A percentile compares a stretch with the other conserved stretches of the same genome.
Evolutionary conservation across 257 asterid genomes (phyloP).

Genomic region (Buddleja alternifolia): DNA sequence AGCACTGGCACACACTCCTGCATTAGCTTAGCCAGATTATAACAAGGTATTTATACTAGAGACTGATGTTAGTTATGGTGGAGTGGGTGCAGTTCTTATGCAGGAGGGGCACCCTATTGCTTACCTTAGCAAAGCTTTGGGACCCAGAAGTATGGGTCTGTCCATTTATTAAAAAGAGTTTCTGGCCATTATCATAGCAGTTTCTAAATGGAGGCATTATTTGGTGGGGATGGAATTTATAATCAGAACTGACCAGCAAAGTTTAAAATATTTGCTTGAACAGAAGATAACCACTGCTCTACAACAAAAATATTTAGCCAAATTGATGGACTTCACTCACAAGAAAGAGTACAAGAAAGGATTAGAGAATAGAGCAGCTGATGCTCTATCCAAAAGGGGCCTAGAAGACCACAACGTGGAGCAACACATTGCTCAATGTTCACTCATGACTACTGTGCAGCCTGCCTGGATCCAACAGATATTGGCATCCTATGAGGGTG

Average conservation of each 20-base stretch:
- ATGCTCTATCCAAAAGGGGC: not conserved
- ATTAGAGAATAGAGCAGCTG: not conserved
- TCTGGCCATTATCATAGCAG: not conserved
- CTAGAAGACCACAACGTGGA: too few relatives aligned
- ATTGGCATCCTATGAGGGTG: too few relatives aligned
- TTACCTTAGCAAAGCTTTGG: not conserved
- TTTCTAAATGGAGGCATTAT: not conserved
- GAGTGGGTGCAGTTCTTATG: not conserved
- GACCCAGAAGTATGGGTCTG: not conserved
- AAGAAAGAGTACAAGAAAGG: not conserved
- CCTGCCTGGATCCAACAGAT: too few relatives aligned
- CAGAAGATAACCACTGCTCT: not conserved
- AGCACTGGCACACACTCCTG: not conserved
- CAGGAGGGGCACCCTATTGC: not conserved
- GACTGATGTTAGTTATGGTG: not conserved
- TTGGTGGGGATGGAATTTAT: not conserved
- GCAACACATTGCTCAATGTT: too few relatives aligned
- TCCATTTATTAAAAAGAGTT: not conserved
- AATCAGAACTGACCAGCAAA: not conserved
- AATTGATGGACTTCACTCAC: not conserved
- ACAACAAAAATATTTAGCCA: not conserved
- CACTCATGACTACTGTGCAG: too few relatives aligned
- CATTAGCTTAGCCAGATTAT: not conserved
- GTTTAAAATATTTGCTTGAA: too few relatives aligned
- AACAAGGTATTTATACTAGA: too few relatives aligned